phyloP scores from a whole-genome alignment of 139 green algal genomes.

The Chlorella vulgaris region DNA sequence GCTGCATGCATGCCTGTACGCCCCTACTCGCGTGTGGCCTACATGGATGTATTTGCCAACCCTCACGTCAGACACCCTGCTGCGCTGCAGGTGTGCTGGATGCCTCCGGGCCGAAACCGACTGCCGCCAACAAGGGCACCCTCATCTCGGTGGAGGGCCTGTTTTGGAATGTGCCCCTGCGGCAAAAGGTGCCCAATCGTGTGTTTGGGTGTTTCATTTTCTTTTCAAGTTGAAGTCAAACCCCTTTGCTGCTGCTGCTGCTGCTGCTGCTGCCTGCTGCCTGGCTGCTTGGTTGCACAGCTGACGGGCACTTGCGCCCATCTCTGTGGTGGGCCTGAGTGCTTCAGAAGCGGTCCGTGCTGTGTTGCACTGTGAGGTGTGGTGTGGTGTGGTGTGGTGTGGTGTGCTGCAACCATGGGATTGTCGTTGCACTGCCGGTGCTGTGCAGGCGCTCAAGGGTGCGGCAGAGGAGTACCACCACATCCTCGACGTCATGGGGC shows the following conservation, averaged over 20 bases:
- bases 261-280: no score
- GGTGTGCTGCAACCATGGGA: background rate
- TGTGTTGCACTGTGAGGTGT: no score
- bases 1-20: no score
- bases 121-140: conserved; percentile 85
- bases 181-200: conserved; percentile 53
- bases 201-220: background rate
- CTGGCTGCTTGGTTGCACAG: no score
- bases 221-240: no score
- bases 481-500: conserved; percentile 83
- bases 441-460: conserved; percentile 64
- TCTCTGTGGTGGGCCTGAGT: no score
- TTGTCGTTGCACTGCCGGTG: background rate
- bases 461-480: conserved; percentile 84
- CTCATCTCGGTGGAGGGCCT: conserved; percentile 93
- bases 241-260: no score
- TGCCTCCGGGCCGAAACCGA: conserved; percentile 65
- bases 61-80: background rate
- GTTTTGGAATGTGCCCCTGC: conserved; percentile 92
- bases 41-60: no score
- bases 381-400: background rate
- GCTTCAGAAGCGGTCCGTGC: no score
- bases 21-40: no score
- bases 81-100: conserved; percentile 57
- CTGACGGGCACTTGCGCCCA: no score